phyloP scores from a whole-genome alignment of 1,284 basidiomycete species.

The Neolentinus lepideus region DNA sequence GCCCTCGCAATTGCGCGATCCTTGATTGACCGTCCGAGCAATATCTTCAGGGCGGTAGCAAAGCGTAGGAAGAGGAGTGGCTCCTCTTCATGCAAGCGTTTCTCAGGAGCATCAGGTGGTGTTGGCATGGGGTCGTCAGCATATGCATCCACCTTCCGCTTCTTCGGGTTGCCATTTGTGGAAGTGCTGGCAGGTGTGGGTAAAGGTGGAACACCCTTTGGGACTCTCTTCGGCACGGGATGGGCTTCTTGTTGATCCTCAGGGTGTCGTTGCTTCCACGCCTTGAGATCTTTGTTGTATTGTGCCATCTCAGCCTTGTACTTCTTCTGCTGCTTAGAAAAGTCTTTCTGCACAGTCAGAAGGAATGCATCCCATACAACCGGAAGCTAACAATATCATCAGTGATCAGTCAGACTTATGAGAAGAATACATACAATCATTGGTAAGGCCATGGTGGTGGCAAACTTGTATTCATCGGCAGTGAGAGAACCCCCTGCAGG shows the following conservation, averaged over 20 bases:
- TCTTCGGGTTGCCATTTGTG: slow-evolving; percentile 1
- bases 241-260: too few species aligned
- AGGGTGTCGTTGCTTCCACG: too few species aligned
- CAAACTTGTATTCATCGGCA: slow-evolving; percentile 24
- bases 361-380: slow-evolving; percentile 7
- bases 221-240: too few species aligned
- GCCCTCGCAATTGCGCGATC: background rate
- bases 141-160: slow-evolving; percentile 5
- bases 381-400: background rate
- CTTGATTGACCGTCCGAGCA: slow-evolving; percentile 6
- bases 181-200: too few species aligned
- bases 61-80: slow-evolving; percentile 6
- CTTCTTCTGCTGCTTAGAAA: too few species aligned
- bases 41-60: slow-evolving; percentile 10
- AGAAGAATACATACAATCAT: slow-evolving; percentile 16
- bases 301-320: too few species aligned
- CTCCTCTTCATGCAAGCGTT: slow-evolving; percentile 8
- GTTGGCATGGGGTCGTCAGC: too few species aligned
- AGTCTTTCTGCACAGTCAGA: slow-evolving; percentile 11
- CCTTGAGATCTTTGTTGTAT: too few species aligned
- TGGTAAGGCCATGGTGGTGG: slow-evolving; percentile 13
- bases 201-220: too few species aligned
- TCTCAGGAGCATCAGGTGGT: background rate
- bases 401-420: background rate
- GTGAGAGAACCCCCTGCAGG: slow-evolving; percentile 25